Evolutionary conservation across 768 basidiomycete species (phyloP).

Genomic region (Boletellus ananas): DNA sequence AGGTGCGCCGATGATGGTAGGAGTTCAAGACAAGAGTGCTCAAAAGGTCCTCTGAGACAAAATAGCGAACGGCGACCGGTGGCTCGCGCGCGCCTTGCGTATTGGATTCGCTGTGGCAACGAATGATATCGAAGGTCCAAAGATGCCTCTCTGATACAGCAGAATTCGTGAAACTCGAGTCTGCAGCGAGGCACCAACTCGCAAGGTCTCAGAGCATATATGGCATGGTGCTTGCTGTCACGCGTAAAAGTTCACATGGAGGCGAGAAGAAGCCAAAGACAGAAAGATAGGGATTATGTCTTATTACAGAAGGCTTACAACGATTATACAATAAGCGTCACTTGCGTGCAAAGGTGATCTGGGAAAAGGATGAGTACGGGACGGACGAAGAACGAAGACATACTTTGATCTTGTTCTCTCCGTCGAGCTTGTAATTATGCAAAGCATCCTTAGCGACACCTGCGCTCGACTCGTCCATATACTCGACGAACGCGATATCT

Average conservation of each 20-base stretch:
- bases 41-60: conserved; percentile 1
- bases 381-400: conserved; percentile 9
- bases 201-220: conserved; percentile 23
- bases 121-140: conserved; percentile 5
- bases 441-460: conserved; percentile 91
- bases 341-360: conserved; percentile 78
- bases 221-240: conserved; percentile 24
- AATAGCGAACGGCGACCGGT: neutral
- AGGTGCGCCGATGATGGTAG: conserved; percentile 9
- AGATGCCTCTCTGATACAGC: conserved; percentile 4
- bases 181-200: conserved; percentile 22
- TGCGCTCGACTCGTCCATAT: conserved; percentile 86
- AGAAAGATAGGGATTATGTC: conserved; percentile 21
- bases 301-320: conserved; percentile 30
- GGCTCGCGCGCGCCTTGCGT: conserved; percentile 1
- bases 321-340: conserved; percentile 36
- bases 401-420: conserved; percentile 98
- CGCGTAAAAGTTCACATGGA: conserved; percentile 23
- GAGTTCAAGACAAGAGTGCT: conserved; percentile 2
- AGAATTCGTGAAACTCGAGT: conserved; percentile 2
- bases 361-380: conserved; percentile 10
- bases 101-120: conserved; percentile 4
- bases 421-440: conserved; percentile 97
- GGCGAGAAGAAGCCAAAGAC: conserved; percentile 11
- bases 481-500: conserved; percentile 99